Percentiles rank a stretch among this genome's conserved stretches.
Evolutionary conservation across 345 rosid genomes (phyloP).

Genomic region (Syzygium oleosum): DNA sequence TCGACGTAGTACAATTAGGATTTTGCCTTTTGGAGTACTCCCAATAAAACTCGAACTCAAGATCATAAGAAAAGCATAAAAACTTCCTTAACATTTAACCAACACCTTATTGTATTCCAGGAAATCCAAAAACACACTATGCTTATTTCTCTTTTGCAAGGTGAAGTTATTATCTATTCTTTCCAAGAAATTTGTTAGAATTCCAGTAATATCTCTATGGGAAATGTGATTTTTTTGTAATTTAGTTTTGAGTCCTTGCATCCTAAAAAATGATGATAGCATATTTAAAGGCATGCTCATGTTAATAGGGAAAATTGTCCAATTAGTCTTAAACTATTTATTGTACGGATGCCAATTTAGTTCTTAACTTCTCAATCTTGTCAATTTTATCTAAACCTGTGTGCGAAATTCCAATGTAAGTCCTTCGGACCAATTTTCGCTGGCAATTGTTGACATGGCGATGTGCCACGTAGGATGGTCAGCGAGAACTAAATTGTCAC

Average conservation of each 20-base stretch:
- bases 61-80: background rate
- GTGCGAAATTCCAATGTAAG: background rate
- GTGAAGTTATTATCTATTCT: background rate
- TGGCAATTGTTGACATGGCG: fast-evolving
- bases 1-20: background rate
- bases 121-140: background rate
- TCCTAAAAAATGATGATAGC: background rate
- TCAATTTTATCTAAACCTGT: background rate
- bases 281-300: background rate
- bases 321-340: background rate
- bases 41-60: background rate
- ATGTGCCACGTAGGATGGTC: background rate
- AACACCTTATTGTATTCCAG: background rate
- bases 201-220: background rate
- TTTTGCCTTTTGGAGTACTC: background rate
- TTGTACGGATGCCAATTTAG: background rate
- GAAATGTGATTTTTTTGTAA: background rate
- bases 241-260: background rate
- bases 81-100: background rate
- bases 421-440: background rate
- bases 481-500: background rate
- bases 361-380: background rate
- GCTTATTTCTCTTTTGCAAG: background rate
- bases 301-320: background rate
- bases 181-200: background rate